These are phyloP conservation scores for Apocynum venetum DNA, from an alignment of 257 asterid species.

Conservation along the genomic window DNA sequence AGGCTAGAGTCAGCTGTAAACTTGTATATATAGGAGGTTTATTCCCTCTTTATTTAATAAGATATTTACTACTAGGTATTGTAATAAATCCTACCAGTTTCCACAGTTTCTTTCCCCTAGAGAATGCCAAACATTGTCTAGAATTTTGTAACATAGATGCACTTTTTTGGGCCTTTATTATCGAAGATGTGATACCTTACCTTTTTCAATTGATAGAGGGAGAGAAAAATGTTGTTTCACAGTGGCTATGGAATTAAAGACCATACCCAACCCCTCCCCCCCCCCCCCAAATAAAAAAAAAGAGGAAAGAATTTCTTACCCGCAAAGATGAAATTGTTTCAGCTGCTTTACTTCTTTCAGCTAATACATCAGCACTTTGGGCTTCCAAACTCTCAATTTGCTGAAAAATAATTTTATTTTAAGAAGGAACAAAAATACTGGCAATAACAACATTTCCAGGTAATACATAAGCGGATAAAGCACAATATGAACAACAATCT, in stretches of 20 bases:
- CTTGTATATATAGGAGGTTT: no score
- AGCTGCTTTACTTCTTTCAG: constrained; percentile 76
- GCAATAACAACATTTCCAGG: constrained; percentile 2
- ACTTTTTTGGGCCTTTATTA: neutral
- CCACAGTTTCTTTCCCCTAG: neutral
- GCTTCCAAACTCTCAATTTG: constrained; percentile 82
- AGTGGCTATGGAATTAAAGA: neutral
- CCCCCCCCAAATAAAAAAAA: constrained; percentile 7
- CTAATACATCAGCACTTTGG: constrained; percentile 72
- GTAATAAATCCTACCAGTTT: no score
- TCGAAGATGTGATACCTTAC: no score
- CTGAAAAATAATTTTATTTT: constrained; percentile 29
- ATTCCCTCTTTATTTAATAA: no score
- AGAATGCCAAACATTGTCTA: no score
- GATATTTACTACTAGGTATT: no score
- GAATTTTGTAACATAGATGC: neutral
- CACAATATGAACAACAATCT: constrained; percentile 18
- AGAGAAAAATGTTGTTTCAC: neutral
- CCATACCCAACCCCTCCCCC: neutral
- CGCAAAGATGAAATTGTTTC: constrained; percentile 81
- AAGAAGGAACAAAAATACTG: constrained; percentile 16
- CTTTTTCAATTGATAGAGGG: neutral
- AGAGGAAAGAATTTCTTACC: constrained; percentile 40
- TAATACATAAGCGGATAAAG: constrained; percentile 4
- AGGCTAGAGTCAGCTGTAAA: no score